Percentiles rank a stretch among this genome's conserved stretches.
Conservation (phyloP, 2,329 filamentous ascomycete genomes). For the Gaeumannomyces sp. region DNA sequence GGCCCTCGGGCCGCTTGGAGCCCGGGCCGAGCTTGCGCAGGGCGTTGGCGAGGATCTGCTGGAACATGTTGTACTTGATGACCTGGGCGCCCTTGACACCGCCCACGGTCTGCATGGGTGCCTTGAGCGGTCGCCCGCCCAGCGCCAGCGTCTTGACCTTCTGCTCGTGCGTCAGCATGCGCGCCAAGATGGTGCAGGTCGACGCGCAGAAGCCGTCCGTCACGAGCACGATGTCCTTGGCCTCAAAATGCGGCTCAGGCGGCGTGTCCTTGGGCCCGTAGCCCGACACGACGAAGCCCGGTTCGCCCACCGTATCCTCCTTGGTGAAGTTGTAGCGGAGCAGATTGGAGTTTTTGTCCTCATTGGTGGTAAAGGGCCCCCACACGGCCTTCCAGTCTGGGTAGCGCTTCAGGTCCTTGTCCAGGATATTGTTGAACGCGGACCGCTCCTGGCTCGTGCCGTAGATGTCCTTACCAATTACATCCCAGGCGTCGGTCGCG, state of each 20-base stretch:
- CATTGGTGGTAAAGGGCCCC: slow-evolving; percentile 1
- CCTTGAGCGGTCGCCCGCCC: slow-evolving; percentile 49
- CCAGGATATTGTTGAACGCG: slow-evolving; percentile 6
- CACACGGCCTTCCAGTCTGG: slow-evolving; percentile 1
- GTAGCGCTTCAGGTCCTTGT: slow-evolving; percentile 3
- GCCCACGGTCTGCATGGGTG: slow-evolving; percentile 54
- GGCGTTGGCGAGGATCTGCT: slow-evolving; percentile 16
- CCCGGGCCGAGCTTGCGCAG: slow-evolving; percentile 12
- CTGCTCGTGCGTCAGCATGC: slow-evolving; percentile 20
- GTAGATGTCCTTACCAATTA: slow-evolving; percentile 3
- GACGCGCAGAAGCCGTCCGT: slow-evolving; percentile 23
- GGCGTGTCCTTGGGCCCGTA: slow-evolving; percentile 8
- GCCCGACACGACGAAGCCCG: slow-evolving; percentile 11
- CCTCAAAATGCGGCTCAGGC: slow-evolving; percentile 5
- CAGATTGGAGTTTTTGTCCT: slow-evolving; percentile 2
- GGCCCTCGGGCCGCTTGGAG: background rate
- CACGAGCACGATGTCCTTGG: slow-evolving; percentile 17
- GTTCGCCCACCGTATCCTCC: slow-evolving; percentile 13
- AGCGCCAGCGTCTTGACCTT: slow-evolving; percentile 50
- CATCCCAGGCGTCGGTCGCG: slow-evolving; percentile 4
- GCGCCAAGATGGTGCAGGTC: slow-evolving; percentile 21
- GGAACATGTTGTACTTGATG: slow-evolving; percentile 4
- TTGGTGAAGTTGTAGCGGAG: slow-evolving; percentile 15
- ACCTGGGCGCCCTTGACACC: slow-evolving; percentile 49
- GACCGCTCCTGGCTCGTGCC: slow-evolving; percentile 7